Base-by-base conservation (phyloP, 352 stramenopile genomes). In the Pythium phragmiticola region DNA sequence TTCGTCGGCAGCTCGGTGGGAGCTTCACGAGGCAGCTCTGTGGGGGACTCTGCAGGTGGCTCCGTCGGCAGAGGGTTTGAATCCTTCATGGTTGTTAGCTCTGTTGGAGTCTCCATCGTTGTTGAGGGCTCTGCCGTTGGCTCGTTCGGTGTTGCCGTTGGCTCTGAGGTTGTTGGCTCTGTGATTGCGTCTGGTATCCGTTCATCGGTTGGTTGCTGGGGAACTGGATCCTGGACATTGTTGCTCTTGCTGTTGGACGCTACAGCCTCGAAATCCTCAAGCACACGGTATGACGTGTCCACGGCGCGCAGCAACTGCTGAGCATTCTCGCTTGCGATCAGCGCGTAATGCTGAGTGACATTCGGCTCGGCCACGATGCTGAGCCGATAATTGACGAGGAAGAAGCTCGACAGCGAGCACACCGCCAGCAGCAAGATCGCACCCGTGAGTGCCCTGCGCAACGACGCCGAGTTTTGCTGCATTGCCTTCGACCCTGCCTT, bases 341-440 rank as follows among this genome's bases (percentile, higher is more conserved):
- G 53, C 17, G 52, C 43, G 34, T 64, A 48, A n/a, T 54, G 49
- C 41, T 69, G 63, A 8, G 63, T 65, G 3, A 36, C 28, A 37
- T 69, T 42, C 2, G 63, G 63, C 30, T 49, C 49, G 2, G 23
- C 19, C 21, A 30, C 3, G 49, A 64, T 48, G 30, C 48, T 56
- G 7, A 69, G 26, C 9, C 63, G 57, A 41, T 65, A 63, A 41
- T 53, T 70, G 36, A 70, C 64, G 55, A 70, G 50, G 52, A 70
- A 62, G 37, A 70, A 62, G 28, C 50, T 70, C 21, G 64, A 63
- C 3, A 70, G 64, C 52, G 64, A 70, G 45, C 56, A 70, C 16
- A 42, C 51, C 3, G 57, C 64, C 11, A 70, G 36, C 36, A 70
- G 39, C 26, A 60, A 48, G 49, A 69, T 60, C 41, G 56, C 56